A percentile compares a stretch with the other conserved stretches of the same genome.
These are phyloP conservation scores for Metroxylon sagu DNA, from an alignment of 176 grass and related monocot genomes.

Conservation along the genomic window DNA sequence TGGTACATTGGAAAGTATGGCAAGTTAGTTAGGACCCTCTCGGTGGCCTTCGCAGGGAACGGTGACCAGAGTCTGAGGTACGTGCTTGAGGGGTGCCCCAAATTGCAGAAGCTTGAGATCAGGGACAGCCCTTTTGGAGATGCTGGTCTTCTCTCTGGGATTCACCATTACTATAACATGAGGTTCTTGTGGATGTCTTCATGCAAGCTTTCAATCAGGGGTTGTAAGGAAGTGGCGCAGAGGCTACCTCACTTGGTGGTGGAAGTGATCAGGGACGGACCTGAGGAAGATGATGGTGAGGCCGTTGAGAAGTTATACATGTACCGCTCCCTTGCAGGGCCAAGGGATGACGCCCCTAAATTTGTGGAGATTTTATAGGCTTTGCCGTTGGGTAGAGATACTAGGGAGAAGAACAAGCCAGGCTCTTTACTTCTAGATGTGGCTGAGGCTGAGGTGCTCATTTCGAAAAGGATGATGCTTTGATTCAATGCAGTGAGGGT, in stretches of 20 bases:
- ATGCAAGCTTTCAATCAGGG: slow-evolving; percentile 59
- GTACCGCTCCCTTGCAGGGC: slow-evolving; percentile 83
- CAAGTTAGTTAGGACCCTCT: slow-evolving; percentile 74
- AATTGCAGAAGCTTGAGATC: slow-evolving; percentile 97
- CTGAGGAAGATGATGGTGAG: slow-evolving; percentile 23
- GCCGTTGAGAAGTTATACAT: slow-evolving; percentile 78
- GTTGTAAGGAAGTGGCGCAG: slow-evolving; percentile 75
- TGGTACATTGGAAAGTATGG: slow-evolving; percentile 73
- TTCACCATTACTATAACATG: slow-evolving; percentile 88
- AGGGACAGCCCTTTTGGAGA: slow-evolving; percentile 85
- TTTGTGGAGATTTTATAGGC: slow-evolving; percentile 76
- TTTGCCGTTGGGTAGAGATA: background rate
- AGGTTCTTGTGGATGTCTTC: slow-evolving; percentile 87
- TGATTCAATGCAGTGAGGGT: background rate
- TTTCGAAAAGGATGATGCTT: background rate
- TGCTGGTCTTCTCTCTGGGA: slow-evolving; percentile 55
- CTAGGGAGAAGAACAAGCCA: background rate
- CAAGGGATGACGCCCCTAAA: slow-evolving; percentile 61
- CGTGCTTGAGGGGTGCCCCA: slow-evolving; percentile 67
- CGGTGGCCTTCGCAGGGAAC: slow-evolving; percentile 75
- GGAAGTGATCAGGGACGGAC: slow-evolving; percentile 53
- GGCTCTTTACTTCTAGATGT: slow-evolving; percentile 2
- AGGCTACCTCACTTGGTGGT: slow-evolving; percentile 63
- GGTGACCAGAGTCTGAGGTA: slow-evolving; percentile 52
- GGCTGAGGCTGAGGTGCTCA: background rate